A percentile compares a stretch with the other conserved stretches of the same genome.
Conservation (phyloP, 2,329 filamentous ascomycete species). For the Xylariomycetidae sp. region DNA sequence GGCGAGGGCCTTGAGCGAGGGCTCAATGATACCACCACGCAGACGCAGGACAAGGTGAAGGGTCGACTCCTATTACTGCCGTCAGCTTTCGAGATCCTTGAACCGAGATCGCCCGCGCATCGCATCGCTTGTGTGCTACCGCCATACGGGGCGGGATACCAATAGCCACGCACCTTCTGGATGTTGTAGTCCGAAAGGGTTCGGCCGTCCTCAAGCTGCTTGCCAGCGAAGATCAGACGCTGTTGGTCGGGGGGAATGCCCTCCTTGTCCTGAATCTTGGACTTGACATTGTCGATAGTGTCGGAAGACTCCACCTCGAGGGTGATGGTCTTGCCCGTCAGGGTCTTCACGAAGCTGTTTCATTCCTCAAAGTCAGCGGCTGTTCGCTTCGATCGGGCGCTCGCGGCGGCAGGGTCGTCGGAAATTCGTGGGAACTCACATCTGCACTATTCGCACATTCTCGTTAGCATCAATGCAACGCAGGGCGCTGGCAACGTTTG, state of each 20-base stretch:
- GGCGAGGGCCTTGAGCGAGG: slow-evolving; percentile 94
- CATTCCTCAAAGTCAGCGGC: too few species aligned
- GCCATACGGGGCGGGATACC: too few species aligned
- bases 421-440: too few species aligned
- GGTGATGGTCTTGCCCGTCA: slow-evolving; percentile 99
- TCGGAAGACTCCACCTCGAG: slow-evolving; percentile 98
- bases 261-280: slow-evolving; percentile 99
- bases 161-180: slow-evolving; percentile 86
- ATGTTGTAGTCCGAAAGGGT: slow-evolving; percentile 99
- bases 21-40: slow-evolving; percentile 98
- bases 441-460: too few species aligned
- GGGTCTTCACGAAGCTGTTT: slow-evolving; percentile 99
- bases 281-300: slow-evolving; percentile 99
- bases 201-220: slow-evolving; percentile 98
- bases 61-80: slow-evolving; percentile 96
- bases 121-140: too few species aligned
- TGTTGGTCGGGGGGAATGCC: slow-evolving; percentile 97
- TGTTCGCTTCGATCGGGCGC: too few species aligned
- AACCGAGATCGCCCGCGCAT: neutral
- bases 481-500: too few species aligned
- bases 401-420: too few species aligned
- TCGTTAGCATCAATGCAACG: too few species aligned
- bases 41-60: slow-evolving; percentile 98
- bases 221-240: slow-evolving; percentile 97
- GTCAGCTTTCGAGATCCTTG: too few species aligned